These are phyloP conservation scores for Schizonepeta tenuifolia DNA, from an alignment of 257 asterid genomes.

Conservation along the genomic window DNA sequence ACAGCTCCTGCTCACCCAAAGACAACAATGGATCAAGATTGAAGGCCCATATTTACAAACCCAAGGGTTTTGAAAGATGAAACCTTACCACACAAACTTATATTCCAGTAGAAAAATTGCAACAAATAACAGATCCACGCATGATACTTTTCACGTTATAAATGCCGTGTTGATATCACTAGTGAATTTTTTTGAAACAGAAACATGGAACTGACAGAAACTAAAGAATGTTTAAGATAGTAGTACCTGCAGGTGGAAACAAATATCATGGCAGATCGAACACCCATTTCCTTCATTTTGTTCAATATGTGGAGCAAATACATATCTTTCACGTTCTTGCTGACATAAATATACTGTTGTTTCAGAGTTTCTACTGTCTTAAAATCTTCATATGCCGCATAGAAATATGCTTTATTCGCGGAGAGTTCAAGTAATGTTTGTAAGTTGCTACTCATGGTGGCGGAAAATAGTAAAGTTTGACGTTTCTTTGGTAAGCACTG, in stretches of 20 bases:
- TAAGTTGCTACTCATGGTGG: slow-evolving; percentile 87
- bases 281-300: slow-evolving; percentile 65
- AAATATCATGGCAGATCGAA: slow-evolving; percentile 91
- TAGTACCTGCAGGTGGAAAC: slow-evolving; percentile 92
- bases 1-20: slow-evolving; percentile 71
- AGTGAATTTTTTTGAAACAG: not conserved
- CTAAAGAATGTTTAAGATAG: slow-evolving; percentile 10
- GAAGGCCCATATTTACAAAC: slow-evolving; percentile 18
- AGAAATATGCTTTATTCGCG: slow-evolving; percentile 86
- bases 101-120: not conserved
- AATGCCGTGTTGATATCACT: slow-evolving; percentile 10
- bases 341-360: slow-evolving; percentile 79
- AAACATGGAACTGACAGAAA: no score
- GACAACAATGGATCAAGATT: slow-evolving; percentile 25
- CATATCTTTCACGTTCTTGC: slow-evolving; percentile 81
- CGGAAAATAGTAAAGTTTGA: slow-evolving; percentile 92
- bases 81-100: not conserved
- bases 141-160: not conserved
- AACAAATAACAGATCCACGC: not conserved
- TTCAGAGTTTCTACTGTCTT: slow-evolving; percentile 84
- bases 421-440: slow-evolving; percentile 80
- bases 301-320: slow-evolving; percentile 71
- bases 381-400: slow-evolving; percentile 85
- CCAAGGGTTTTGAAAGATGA: not conserved
- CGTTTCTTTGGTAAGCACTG: slow-evolving; percentile 85